Base-by-base conservation (phyloP, 371 early-diverging fungal species). In the Mucor mucedo region DNA sequence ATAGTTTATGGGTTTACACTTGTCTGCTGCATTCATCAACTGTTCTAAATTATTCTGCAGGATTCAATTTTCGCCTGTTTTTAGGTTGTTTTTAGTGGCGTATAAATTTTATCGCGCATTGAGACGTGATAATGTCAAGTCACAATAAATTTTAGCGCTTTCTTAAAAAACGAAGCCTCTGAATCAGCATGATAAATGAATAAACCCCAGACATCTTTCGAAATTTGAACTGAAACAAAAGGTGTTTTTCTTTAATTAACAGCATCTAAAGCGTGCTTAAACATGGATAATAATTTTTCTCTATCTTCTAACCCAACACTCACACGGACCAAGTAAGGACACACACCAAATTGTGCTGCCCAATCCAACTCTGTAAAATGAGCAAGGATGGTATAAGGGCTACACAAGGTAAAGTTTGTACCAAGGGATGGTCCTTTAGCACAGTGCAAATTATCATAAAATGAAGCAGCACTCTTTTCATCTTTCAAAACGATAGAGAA, bases 361-460 rank as follows among this genome's bases (percentile, higher is more conserved):
- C 95, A 96, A 33, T 97, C 97, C 11, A 97, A 79, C 74, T 98
- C 93, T 33, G 78, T 83, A 76, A 89, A 96, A 71, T 98, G 98
- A 4, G 97, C 98, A 30, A 98, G 75, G 9, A 98, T 89, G 2
- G 97, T 93, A 70, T 97, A 98, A 5, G 98, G 97, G 62, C 93
- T 91, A 5, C 87, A 93, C 48, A 98, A 81, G 5, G 98, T 98
- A 69, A 97, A 98, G 80, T 95, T 96, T 45, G 97, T 97, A 2
- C 98, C 98, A 29, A 98, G 84, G 0, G 95, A 94, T 14, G 98
- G 98, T 0, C 98, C 98, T 72, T 98, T 98, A 58, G 89, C 87
- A 64, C 87, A 87, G 4, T 80, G 69, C 35, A 98, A 71, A 16
- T 78, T 66, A 76, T 98, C 96, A 75, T 89, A 98, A 75, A 98